phyloP scores from a whole-genome alignment of 2,329 filamentous ascomycete genomes.

The Polytolypa hystricis region DNA sequence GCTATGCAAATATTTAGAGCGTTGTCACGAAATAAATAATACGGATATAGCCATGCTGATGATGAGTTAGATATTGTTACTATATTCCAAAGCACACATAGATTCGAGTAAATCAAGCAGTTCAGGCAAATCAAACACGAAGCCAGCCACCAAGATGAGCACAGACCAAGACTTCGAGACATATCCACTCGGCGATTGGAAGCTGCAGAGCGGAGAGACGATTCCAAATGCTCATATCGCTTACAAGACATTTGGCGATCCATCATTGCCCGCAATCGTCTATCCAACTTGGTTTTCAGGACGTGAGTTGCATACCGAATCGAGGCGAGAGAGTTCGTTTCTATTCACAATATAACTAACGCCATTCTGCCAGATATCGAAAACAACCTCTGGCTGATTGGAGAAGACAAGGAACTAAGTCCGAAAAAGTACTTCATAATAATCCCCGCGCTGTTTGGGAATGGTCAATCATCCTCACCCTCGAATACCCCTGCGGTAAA shows the following conservation, averaged over 20 bases:
- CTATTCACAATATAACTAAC: neutral
- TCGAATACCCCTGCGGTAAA: conserved; percentile 46
- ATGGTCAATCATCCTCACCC: conserved; percentile 56
- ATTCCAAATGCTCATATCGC: conserved; percentile 58
- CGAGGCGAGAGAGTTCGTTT: neutral
- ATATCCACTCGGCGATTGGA: conserved; percentile 54
- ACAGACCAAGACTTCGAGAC: conserved; percentile 33
- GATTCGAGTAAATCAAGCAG: no score
- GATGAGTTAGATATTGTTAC: no score
- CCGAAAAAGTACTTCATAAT: conserved; percentile 58
- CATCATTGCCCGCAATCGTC: conserved; percentile 53
- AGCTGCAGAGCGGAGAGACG: conserved; percentile 52
- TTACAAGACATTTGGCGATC: conserved; percentile 63
- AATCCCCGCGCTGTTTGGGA: conserved; percentile 57
- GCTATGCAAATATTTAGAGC: no score
- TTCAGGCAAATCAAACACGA: no score
- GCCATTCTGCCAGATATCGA: conserved; percentile 37
- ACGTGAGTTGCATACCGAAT: conserved; percentile 34
- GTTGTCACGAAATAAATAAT: no score
- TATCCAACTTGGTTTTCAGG: conserved; percentile 71
- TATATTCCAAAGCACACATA: no score
- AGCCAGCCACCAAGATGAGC: no score
- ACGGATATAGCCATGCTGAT: no score
- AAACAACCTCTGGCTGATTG: conserved; percentile 66
- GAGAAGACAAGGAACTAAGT: conserved; percentile 51